Percentiles rank a stretch among this genome's conserved stretches.
These are phyloP conservation scores for Gynostemma pentaphyllum DNA, from an alignment of 306 rosid genomes.

Conservation along the genomic window DNA sequence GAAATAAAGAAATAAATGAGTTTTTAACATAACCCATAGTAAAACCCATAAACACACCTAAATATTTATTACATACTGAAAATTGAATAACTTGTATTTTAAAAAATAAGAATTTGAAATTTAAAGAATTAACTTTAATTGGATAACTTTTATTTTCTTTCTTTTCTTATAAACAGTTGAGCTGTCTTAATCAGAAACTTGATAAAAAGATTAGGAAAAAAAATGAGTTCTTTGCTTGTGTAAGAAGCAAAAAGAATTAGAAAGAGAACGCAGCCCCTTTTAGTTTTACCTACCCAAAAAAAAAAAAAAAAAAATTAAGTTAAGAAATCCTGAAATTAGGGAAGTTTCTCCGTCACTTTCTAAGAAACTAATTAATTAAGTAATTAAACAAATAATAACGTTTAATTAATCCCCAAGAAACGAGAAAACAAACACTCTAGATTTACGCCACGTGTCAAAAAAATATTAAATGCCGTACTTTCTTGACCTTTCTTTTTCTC, in stretches of 20 bases:
- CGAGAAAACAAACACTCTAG: neutral
- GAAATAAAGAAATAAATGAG: no score
- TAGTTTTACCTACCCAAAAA: neutral
- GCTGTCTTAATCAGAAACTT: no score
- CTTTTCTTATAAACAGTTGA: no score
- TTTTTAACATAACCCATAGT: no score
- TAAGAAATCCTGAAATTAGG: neutral
- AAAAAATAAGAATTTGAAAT: no score
- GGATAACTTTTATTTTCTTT: no score
- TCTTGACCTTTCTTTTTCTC: neutral
- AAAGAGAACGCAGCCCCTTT: neutral
- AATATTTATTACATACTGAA: no score
- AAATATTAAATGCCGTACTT: neutral
- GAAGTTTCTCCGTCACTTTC: neutral
- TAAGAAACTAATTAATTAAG: no score
- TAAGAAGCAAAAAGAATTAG: neutral
- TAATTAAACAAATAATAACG: neutral
- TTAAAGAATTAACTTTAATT: no score
- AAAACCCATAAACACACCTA: no score
- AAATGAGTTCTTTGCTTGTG: neutral
- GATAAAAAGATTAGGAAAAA: neutral
- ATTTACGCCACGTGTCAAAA: neutral
- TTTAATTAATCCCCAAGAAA: conserved; percentile 1
- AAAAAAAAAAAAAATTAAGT: neutral
- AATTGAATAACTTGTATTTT: no score